phyloP scores from a whole-genome alignment of 1,284 basidiomycete genomes.

The Papiliotrema flavescens region DNA sequence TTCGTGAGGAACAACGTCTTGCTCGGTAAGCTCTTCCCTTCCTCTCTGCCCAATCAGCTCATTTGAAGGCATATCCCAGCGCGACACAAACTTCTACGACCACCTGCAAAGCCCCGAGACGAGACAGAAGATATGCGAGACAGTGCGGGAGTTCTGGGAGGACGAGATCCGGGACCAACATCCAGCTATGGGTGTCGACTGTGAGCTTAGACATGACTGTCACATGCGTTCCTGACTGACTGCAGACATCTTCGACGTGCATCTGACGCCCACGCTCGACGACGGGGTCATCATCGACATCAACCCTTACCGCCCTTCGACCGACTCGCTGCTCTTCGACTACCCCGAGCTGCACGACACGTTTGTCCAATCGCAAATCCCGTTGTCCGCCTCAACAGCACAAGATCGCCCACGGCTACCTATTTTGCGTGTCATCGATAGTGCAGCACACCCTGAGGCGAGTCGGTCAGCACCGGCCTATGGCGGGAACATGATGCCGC shows the following conservation, averaged over 20 bases:
- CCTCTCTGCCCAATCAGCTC: neutral
- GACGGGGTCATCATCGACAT: constrained; percentile 82
- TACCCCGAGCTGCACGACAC: constrained; percentile 69
- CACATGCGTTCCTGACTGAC: neutral
- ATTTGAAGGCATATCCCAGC: constrained; percentile 72
- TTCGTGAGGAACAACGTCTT: constrained; percentile 71
- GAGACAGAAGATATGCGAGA: constrained; percentile 56
- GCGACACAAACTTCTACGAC: constrained; percentile 87
- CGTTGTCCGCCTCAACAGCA: neutral
- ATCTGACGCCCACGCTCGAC: constrained; percentile 73
- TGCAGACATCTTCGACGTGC: constrained; percentile 78
- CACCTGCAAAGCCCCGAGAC: constrained; percentile 67
- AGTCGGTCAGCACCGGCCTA: constrained; percentile 66
- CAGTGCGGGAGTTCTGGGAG: constrained; percentile 65
- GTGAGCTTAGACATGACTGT: constrained; percentile 52
- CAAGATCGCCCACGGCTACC: constrained; percentile 44
- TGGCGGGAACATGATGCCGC: constrained; percentile 87
- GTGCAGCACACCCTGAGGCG: constrained; percentile 63
- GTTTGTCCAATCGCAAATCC: constrained; percentile 18
- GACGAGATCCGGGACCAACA: constrained; percentile 61
- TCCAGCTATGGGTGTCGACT: constrained; percentile 58
- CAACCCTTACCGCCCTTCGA: constrained; percentile 78
- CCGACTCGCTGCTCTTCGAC: constrained; percentile 80
- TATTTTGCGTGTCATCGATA: constrained; percentile 67
- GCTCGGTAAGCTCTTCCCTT: constrained; percentile 57